These are phyloP conservation scores for Kwoniella shandongensis DNA, from an alignment of 768 basidiomycete genomes.

Conservation along the genomic window DNA sequence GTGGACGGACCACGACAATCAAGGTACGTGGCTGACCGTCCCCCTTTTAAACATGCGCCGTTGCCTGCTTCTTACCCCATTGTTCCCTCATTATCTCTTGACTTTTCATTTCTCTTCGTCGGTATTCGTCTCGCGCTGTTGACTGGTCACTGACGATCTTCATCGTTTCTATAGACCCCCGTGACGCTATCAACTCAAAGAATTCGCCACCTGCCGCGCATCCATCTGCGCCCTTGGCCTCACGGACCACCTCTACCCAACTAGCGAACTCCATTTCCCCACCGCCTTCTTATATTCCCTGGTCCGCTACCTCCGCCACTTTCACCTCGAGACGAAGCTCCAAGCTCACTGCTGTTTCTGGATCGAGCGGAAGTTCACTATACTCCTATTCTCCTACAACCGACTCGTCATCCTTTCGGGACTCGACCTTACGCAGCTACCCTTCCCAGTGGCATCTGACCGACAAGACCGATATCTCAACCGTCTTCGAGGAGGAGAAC, in stretches of 20 bases:
- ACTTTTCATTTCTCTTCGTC: too few relatives aligned
- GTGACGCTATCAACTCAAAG: constrained; percentile 16
- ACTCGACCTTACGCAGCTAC: constrained; percentile 7
- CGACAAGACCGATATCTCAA: constrained; percentile 43
- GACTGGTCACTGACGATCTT: constrained; percentile 8
- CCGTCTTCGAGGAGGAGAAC: constrained; percentile 43
- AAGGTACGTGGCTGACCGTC: constrained; percentile 10
- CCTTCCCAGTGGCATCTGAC: constrained; percentile 12
- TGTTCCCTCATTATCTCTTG: neutral
- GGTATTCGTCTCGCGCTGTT: neutral
- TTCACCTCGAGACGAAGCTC: constrained; percentile 22
- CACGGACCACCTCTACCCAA: constrained; percentile 22
- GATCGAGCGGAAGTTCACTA: constrained; percentile 24
- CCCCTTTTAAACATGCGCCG: neutral
- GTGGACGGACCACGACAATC: constrained; percentile 17
- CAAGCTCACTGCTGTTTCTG: constrained; percentile 30
- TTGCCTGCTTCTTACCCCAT: neutral
- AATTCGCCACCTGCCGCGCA: too few relatives aligned
- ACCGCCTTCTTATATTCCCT: constrained; percentile 11
- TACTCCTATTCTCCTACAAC: constrained; percentile 17
- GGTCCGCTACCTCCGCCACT: constrained; percentile 4
- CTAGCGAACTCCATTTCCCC: constrained; percentile 18
- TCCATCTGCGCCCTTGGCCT: constrained; percentile 31
- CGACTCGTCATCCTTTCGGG: constrained; percentile 26
- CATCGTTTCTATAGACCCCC: constrained; percentile 9